Evolutionary conservation across 192 early-diverging fungal species (phyloP).

Genomic region (Podila horticola): DNA sequence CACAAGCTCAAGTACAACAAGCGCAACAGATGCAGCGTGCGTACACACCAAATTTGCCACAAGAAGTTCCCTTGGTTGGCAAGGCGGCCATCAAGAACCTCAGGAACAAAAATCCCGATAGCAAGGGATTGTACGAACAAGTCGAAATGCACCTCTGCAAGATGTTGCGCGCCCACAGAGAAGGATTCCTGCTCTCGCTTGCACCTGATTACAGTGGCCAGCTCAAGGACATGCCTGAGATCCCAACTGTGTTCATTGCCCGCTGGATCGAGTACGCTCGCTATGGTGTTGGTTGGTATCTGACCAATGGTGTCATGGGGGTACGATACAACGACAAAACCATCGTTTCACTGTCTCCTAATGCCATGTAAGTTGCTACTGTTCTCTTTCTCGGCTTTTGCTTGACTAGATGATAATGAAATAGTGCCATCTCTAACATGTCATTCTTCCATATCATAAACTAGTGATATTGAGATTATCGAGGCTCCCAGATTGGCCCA

Average conservation of each 20-base stretch:
- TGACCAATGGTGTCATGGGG: constrained; percentile 87
- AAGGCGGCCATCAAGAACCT: constrained; percentile 1
- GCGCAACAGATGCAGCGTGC: constrained; percentile 2
- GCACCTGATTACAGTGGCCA: neutral
- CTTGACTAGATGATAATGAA: neutral
- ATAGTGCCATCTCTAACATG: neutral
- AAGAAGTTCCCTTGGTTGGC: neutral
- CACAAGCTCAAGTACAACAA: neutral
- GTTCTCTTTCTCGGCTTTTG: neutral
- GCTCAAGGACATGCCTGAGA: neutral
- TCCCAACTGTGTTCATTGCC: constrained; percentile 73
- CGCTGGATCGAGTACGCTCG: constrained; percentile 92
- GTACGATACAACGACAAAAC: constrained; percentile 92
- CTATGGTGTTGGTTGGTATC: constrained; percentile 90
- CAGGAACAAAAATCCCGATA: constrained; percentile 2
- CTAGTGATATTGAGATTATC: constrained; percentile 41
- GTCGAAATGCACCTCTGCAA: constrained; percentile 1
- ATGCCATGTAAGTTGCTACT: constrained; percentile 57
- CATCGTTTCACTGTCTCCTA: constrained; percentile 70
- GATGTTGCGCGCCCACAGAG: neutral
- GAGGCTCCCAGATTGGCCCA: neutral
- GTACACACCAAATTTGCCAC: neutral
- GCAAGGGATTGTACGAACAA: constrained; percentile 1
- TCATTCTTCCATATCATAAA: neutral
- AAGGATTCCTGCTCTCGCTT: neutral